Evolutionary conservation across 331 rosid species (phyloP), one percentile per base, ranked within the genome.

Genomic region (Malus hybrid): DNA sequence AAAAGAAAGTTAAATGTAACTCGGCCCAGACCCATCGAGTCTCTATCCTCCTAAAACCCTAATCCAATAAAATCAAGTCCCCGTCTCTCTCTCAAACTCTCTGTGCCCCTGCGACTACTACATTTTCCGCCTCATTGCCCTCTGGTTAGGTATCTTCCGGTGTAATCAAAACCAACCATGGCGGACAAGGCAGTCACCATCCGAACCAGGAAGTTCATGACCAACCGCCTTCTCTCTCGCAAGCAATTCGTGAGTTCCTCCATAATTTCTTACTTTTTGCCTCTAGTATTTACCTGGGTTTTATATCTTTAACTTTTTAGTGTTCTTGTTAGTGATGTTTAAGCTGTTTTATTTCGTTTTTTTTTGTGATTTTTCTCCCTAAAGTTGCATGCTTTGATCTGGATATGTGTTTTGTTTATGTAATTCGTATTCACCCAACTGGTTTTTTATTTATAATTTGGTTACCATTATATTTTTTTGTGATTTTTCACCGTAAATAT

Each of bases 121-220:
- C 74, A 28, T 18, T 36, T 16, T 55, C 80, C 42, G 68, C 61
- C 74, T 60, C 70, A n/a, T 32, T 22, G 77, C 64, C 75, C 76
- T 65, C 71, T 42, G 44, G 73, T 69, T 66, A 13, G 62, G 74
- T 65, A 48, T 4, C 6, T 29, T 44, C 61, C 46, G 48, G 12
- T 62, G 6, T 58, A 24, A 61, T 74, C 75, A 60, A 71, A 73
- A 63, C 57, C 34, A 63, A 70, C 74, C 74, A 93, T 93, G 98
- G 98, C 96, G 72, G 96, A 93, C 48, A 93, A 93, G 78, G 94
- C 97, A 0, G 97, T 93, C 2, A 91, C 97, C 10, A 90, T 93
- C 57, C 87, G 98, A 22, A 93, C 98, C 64, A 72, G 96, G 29
- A 93, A 93, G 81, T 93, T 93, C 81, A 90, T 93, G 96, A 91